Percentiles rank a stretch among this genome's conserved stretches.
phyloP scores from a whole-genome alignment of 352 stramenopile species.

The Pythium phragmitis region DNA sequence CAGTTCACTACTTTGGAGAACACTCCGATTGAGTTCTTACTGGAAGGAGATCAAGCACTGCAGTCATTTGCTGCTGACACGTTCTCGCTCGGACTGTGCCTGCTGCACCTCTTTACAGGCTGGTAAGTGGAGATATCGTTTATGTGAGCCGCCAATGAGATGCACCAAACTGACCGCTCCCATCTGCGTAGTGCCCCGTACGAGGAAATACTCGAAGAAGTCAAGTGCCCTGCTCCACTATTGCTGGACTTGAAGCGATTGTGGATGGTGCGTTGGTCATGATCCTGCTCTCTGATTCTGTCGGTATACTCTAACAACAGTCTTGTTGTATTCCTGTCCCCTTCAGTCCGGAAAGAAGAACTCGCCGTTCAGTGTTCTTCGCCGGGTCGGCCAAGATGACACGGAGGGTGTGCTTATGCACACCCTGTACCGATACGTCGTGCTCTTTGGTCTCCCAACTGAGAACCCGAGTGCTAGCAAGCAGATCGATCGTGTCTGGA shows the following conservation, averaged over 20 bases:
- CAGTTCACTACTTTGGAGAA: slow-evolving; percentile 99
- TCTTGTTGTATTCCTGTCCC: not conserved
- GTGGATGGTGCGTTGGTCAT: slow-evolving; percentile 77
- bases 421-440: slow-evolving; percentile 95
- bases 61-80: slow-evolving; percentile 94
- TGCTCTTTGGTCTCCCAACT: slow-evolving; percentile 93
- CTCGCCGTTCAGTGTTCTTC: slow-evolving; percentile 69
- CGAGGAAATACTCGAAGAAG: slow-evolving; percentile 95
- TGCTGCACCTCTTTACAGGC: slow-evolving; percentile 97
- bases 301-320: not conserved
- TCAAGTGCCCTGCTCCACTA: slow-evolving; percentile 88
- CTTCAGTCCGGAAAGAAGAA: slow-evolving; percentile 46
- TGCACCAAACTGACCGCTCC: not conserved
- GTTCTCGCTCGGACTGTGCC: slow-evolving; percentile 94
- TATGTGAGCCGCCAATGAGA: not conserved
- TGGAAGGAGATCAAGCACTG: slow-evolving; percentile 88
- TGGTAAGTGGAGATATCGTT: slow-evolving; percentile 34
- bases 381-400: slow-evolving; percentile 51
- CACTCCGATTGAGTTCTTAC: slow-evolving; percentile 94
- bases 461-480: slow-evolving; percentile 45
- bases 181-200: slow-evolving; percentile 87
- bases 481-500: slow-evolving; percentile 53
- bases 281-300: not conserved
- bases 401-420: slow-evolving; percentile 90
- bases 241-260: slow-evolving; percentile 81